These are phyloP conservation scores for Heterobasidion occidentale DNA, from an alignment of 1,284 basidiomycete species.

Conservation along the genomic window DNA sequence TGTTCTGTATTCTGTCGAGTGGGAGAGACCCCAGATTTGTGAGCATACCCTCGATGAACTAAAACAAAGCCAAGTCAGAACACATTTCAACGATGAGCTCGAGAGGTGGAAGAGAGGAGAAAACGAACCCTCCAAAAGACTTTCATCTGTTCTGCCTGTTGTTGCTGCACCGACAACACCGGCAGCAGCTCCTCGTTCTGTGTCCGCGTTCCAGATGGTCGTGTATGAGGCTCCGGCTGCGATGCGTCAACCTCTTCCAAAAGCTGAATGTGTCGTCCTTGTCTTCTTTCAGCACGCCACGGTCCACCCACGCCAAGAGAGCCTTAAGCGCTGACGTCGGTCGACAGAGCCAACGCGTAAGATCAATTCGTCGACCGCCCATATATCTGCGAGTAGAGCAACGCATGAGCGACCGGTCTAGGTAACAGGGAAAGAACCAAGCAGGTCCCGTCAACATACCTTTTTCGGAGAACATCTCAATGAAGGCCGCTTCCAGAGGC, in stretches of 20 bases:
- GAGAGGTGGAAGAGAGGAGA: neutral
- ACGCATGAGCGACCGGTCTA: neutral
- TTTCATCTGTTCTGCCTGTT: conserved; percentile 78
- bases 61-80: neutral
- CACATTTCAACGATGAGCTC: conserved; percentile 6
- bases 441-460: conserved; percentile 26
- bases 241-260: conserved; percentile 48
- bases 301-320: conserved; percentile 75
- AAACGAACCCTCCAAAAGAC: conserved; percentile 74
- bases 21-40: conserved; percentile 72
- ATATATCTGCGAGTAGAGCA: conserved; percentile 39
- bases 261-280: conserved; percentile 47
- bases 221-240: conserved; percentile 17
- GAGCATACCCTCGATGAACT: conserved; percentile 83
- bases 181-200: conserved; percentile 42
- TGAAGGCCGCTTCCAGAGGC: conserved; percentile 82
- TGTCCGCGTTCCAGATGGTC: conserved; percentile 13
- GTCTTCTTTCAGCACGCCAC: conserved; percentile 72
- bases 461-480: conserved; percentile 77
- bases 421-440: neutral
- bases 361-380: conserved; percentile 63
- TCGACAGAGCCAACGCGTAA: conserved; percentile 58
- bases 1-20: conserved; percentile 72
- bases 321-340: conserved; percentile 60
- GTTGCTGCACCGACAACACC: conserved; percentile 55